phyloP scores from a whole-genome alignment of 352 stramenopile species.

The Phytophthora rubi region DNA sequence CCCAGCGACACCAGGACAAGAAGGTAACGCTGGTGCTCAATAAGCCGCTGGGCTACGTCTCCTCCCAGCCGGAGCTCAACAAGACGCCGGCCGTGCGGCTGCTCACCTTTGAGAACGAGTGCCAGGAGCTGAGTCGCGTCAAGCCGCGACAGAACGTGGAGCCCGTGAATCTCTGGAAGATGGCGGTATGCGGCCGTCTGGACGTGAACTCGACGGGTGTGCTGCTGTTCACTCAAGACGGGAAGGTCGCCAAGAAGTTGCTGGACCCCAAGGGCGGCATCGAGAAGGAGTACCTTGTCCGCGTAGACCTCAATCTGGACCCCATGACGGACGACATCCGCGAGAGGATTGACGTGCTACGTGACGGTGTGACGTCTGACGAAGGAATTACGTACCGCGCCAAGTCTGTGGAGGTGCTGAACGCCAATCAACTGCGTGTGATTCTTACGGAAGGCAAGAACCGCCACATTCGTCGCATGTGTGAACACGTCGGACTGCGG shows the following conservation, averaged over 20 bases:
- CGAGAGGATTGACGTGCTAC: constrained; percentile 50
- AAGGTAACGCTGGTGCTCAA: constrained; percentile 87
- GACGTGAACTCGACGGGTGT: constrained; percentile 87
- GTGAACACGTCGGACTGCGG: constrained; percentile 88
- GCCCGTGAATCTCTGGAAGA: constrained; percentile 75
- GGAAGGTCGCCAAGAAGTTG: constrained; percentile 75
- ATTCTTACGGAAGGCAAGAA: constrained; percentile 96
- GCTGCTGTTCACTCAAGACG: constrained; percentile 86
- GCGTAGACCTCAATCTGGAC: constrained; percentile 65
- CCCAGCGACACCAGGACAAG: constrained; percentile 73
- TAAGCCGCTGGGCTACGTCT: constrained; percentile 84
- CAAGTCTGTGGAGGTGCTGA: constrained; percentile 82
- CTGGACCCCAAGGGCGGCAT: constrained; percentile 73
- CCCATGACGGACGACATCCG: constrained; percentile 42
- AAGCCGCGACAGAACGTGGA: constrained; percentile 50
- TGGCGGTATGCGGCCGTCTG: constrained; percentile 82
- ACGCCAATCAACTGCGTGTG: constrained; percentile 85
- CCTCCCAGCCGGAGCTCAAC: constrained; percentile 75
- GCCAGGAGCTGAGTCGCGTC: constrained; percentile 57
- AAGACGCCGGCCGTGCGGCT: constrained; percentile 76
- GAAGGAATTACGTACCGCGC: constrained; percentile 75
- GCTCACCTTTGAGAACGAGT: constrained; percentile 82
- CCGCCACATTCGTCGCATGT: constrained; percentile 97
- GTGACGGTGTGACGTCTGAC: constrained; percentile 57
- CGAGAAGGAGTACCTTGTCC: constrained; percentile 89